phyloP scores from a whole-genome alignment of 1,284 basidiomycete genomes.

The Entoloma clypeatum region DNA sequence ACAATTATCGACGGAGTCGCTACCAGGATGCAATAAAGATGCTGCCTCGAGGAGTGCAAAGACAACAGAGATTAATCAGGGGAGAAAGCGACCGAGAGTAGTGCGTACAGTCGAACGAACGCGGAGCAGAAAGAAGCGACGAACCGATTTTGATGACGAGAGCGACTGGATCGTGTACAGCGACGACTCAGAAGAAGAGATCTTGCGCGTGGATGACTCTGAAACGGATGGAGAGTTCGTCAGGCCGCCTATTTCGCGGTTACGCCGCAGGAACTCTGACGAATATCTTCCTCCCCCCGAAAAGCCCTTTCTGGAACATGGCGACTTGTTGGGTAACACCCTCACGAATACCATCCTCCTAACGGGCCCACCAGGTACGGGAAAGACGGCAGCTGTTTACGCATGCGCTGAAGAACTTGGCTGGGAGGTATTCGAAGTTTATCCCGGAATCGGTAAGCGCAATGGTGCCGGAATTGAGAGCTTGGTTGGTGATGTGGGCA shows the following conservation, averaged over 20 bases:
- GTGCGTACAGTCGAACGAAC: conserved; percentile 47
- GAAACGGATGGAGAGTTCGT: conserved; percentile 21
- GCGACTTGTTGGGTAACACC: conserved; percentile 32
- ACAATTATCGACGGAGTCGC: conserved; percentile 37
- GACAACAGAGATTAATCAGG: conserved; percentile 27
- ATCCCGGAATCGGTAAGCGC: conserved; percentile 90
- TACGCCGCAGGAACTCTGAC: conserved; percentile 1
- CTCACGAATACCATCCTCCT: conserved; percentile 87
- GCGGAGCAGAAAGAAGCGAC: conserved; percentile 44
- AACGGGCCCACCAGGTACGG: conserved; percentile 77
- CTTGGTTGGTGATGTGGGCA: conserved; percentile 89
- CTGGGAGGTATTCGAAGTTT: conserved; percentile 97
- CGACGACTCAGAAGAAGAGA: conserved; percentile 40
- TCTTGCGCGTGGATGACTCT: conserved; percentile 30
- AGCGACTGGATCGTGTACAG: conserved; percentile 49
- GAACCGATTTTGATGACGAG: conserved; percentile 51
- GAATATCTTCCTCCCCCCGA: conserved; percentile 7
- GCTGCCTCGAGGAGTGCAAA: conserved; percentile 20
- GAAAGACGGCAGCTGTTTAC: conserved; percentile 92
- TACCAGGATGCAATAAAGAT: conserved; percentile 17
- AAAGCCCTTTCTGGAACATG: conserved; percentile 20
- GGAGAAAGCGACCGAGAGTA: conserved; percentile 47
- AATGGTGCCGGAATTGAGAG: conserved; percentile 76
- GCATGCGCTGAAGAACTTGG: conserved; percentile 91
- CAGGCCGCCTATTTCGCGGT: conserved; percentile 3